Evolutionary conservation across 2,329 filamentous ascomycete genomes (phyloP), one percentile per base, ranked within the genome.

Genomic region (Arthrobotrys entomopaga): DNA sequence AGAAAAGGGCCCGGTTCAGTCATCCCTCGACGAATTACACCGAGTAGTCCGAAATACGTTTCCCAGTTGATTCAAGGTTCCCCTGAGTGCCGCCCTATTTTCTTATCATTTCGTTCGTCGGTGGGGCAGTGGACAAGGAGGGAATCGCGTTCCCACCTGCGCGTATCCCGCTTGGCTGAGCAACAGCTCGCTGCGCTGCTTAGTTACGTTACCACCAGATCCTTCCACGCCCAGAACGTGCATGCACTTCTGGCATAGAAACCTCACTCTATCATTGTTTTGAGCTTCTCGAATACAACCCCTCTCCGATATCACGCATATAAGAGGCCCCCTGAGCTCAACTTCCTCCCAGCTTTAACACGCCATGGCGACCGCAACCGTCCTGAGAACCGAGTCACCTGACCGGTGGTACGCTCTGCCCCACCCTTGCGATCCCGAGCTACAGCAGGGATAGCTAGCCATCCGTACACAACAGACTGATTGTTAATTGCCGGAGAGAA

Each of bases 361-460:
- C 50, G 64, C 0, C 50, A 67, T 66, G 70, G 57, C 70, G 42
- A 66, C 70, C 8, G 59, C 70, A 34, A 74, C 70, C 42, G 50
- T 73, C 10, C 34, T 73, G 29, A 66, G 56, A 49, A 66, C 69
- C 42, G 61, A 73, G 46, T 72, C 67, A n/a, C 69, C 69, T 19
- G 61, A 73, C 40, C 53, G 69, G 63, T 66, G 61, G 69, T 73
- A 66, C 40, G 40, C 10, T 24, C 11, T 60, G 48, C 69, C 69
- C 61, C 69, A 73, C 69, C 69, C 69, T 48, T 29, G 69, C 24
- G 40, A 63, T 49, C 58, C 63, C 70, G 70, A 74, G 69, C 61
- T 66, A 42, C 48, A 53, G 42, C 16, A 38, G 29, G 29, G 29
- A 34, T 34, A 34, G 29, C 29, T 49, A 19, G 58, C 26, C 19